These are phyloP conservation scores for Gastroboletus turbinatus DNA, from an alignment of 1,284 basidiomycete genomes.

Conservation along the genomic window DNA sequence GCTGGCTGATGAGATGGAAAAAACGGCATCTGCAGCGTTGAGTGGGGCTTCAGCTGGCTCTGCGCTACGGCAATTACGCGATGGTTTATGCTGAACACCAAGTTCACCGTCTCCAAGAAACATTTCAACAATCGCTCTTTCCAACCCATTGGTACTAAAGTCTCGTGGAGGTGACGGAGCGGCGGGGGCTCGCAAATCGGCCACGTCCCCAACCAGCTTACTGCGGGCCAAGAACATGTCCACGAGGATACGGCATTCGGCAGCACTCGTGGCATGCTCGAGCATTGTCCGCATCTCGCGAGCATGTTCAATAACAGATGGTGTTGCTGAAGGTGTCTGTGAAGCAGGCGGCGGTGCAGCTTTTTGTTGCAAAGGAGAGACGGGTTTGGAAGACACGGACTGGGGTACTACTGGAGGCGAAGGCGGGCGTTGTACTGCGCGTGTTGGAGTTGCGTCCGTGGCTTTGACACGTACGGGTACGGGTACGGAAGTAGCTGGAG, in stretches of 20 bases:
- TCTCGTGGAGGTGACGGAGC: slow-evolving; percentile 11
- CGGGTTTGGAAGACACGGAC: slow-evolving; percentile 17
- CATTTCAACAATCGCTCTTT: slow-evolving; percentile 49
- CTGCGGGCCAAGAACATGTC: slow-evolving; percentile 77
- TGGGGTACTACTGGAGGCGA: slow-evolving; percentile 6
- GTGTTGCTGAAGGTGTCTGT: slow-evolving; percentile 1
- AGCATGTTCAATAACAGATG: slow-evolving; percentile 44
- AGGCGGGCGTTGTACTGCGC: slow-evolving; percentile 2
- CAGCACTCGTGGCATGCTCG: slow-evolving; percentile 68
- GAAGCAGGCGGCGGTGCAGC: background rate
- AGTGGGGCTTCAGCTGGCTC: slow-evolving; percentile 3
- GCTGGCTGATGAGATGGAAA: background rate
- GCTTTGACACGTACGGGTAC: slow-evolving; percentile 9
- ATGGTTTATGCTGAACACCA: background rate
- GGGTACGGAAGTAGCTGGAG: slow-evolving; percentile 4
- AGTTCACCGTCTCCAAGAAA: slow-evolving; percentile 43
- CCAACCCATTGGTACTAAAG: slow-evolving; percentile 7
- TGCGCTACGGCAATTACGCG: background rate
- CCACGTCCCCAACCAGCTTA: slow-evolving; percentile 33
- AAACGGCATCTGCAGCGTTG: background rate
- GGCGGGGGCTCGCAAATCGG: slow-evolving; percentile 4
- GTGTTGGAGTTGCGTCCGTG: background rate
- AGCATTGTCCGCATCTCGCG: slow-evolving; percentile 70
- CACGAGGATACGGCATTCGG: slow-evolving; percentile 82
- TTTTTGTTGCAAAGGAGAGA: slow-evolving; percentile 15